Evolutionary conservation across 805 yeast genomes (phyloP).

Genomic region (Suhomyces faveliae): DNA sequence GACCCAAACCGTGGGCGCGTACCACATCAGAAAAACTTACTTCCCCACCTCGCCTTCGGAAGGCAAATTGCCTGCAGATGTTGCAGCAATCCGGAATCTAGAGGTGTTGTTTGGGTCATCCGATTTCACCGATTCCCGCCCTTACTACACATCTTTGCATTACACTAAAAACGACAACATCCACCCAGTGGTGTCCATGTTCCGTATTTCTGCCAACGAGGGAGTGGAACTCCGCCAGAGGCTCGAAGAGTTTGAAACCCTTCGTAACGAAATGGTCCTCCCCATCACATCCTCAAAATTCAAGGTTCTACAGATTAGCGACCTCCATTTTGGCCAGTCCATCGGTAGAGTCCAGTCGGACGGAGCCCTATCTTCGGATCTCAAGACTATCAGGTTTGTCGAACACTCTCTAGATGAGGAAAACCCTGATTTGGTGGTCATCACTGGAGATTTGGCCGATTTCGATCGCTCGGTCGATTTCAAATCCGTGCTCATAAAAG

Average conservation of each 20-base stretch:
- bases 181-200: constrained; percentile 18
- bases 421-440: constrained; percentile 33
- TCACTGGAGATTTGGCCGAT: constrained; percentile 43
- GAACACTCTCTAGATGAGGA: constrained; percentile 25
- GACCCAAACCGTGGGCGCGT: constrained; percentile 4
- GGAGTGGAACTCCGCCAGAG: constrained; percentile 1
- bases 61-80: constrained; percentile 3
- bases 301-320: constrained; percentile 38
- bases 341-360: constrained; percentile 21
- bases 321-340: constrained; percentile 38
- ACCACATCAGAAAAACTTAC: constrained; percentile 7
- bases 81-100: constrained; percentile 22
- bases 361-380: constrained; percentile 27
- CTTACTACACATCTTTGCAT: constrained; percentile 16
- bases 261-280: background rate
- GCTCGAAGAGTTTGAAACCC: constrained; percentile 1
- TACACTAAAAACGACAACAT: constrained; percentile 2
- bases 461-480: constrained; percentile 23
- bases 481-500: constrained; percentile 30
- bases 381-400: constrained; percentile 31
- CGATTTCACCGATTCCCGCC: constrained; percentile 30
- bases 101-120: constrained; percentile 30
- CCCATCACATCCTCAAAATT: constrained; percentile 16
- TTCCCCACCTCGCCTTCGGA: constrained; percentile 5
- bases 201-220: constrained; percentile 14